Base-by-base conservation (phyloP, 2,329 filamentous ascomycete genomes). In the Arthrobotrys conoides region DNA sequence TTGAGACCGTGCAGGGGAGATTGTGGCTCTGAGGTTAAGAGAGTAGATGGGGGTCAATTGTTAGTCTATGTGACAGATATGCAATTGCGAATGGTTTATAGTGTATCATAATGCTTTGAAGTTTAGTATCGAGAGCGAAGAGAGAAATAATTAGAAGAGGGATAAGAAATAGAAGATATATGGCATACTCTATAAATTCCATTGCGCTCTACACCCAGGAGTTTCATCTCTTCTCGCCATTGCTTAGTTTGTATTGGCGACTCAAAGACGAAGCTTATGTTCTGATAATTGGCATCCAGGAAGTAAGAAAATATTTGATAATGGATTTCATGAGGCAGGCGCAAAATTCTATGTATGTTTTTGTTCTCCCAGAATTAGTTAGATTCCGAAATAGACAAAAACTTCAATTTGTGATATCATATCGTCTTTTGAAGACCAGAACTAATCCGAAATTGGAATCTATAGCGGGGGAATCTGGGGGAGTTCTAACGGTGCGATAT, bases 301-400 rank as follows among this genome's bases (percentile, higher is more conserved):
- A 63, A 27, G 18, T 51, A n/a, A 1, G 46, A 36, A 33, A 64
- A 41, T 41, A 71, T 71, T 20, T 71, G 55, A 12, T 71, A 71
- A 18, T 51, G 55, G 10, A 71, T 55, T 61, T 71, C 67, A 51
- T 61, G 53, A 1, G 67, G 67, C 3, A 71, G 51, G n/a, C 67
- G 38, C 16, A 61, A 30, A 22, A 71, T 14, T 8, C 65, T 57
- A 48, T 30, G n/a, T n/a, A 20, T 24, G 49, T n/a, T 10, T 10
- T 10, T 8, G 4, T 2, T 38, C 12, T 8, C 12, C 36, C 10
- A 38, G 4, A 38, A 14, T 38, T 20, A 46, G 41, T 18, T 14
- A 46, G 41, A 38, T 14, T 30, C 27, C 27, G 6, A 6, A 30
- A 30, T 30, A 6, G 27, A 30, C 6, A 30, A 30, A 30, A 30